These are phyloP conservation scores for Candida qinlingensis DNA, from an alignment of 805 yeast genomes.

Conservation along the genomic window DNA sequence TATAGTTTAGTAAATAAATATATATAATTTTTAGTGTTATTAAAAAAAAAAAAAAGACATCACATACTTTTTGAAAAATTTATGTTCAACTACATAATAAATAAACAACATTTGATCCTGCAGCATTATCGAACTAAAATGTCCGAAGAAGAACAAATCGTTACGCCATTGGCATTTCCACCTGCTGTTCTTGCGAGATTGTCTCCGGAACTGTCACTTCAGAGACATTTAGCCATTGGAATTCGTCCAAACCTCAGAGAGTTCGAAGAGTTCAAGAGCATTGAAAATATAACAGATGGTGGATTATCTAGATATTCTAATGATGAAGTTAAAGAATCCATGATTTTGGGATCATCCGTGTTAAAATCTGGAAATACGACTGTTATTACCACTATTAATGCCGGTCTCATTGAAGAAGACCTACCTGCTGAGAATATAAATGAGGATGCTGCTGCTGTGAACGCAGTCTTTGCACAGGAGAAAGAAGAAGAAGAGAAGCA, in stretches of 20 bases:
- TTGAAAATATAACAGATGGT: slow-evolving; percentile 36
- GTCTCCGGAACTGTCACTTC: slow-evolving; percentile 79
- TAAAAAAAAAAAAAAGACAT: no score
- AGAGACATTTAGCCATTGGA: slow-evolving; percentile 71
- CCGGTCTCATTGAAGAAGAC: slow-evolving; percentile 57
- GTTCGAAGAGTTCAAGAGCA: slow-evolving; percentile 65
- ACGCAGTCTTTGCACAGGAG: slow-evolving; percentile 28
- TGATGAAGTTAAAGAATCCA: slow-evolving; percentile 27
- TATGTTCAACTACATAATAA: no score
- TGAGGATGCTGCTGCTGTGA: slow-evolving; percentile 33
- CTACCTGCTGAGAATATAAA: slow-evolving; percentile 36
- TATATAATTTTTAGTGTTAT: no score
- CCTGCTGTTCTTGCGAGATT: slow-evolving; percentile 79
- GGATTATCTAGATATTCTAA: slow-evolving; percentile 33
- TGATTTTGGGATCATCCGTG: slow-evolving; percentile 61
- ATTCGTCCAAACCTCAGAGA: slow-evolving; percentile 70
- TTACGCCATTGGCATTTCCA: slow-evolving; percentile 54
- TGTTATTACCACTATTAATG: slow-evolving; percentile 65
- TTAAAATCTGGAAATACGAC: slow-evolving; percentile 67
- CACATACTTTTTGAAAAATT: no score
- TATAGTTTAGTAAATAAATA: no score
- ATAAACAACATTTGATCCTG: no score
- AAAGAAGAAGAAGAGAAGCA: slow-evolving; percentile 26
- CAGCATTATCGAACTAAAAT: neutral
- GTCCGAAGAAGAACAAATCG: slow-evolving; percentile 5